Base-by-base conservation (phyloP, 1,284 basidiomycete species). In the Leccinum ponderosum region DNA sequence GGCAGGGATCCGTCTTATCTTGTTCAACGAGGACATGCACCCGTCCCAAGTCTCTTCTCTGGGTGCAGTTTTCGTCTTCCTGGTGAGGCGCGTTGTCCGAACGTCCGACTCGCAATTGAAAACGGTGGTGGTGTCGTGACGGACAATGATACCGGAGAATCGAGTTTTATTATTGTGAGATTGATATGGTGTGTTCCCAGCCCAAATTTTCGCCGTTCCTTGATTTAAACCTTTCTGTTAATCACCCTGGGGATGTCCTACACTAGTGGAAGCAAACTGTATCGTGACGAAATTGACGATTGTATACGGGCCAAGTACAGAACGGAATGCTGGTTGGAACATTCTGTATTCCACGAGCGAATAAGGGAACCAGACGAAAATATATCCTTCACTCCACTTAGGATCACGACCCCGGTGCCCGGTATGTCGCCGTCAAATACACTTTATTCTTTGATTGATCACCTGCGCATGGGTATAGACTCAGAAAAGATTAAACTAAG, bases 261-360 rank as follows among this genome's bases (percentile, higher is more conserved):
- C 27, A 12, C 9, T 22, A 91, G 89, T 66, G 89, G 87, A 35
- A 88, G 86, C 65, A 83, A 83, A 61, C 65, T 90, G 8, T 89
- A 80, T 66, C 75, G 72, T 4, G 78, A 81, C 22, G 87, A 89
- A 66, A 66, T 72, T 3, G 81, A 85, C 56, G 74, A 76, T 9
- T 31, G 53, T 1, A 67, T 78, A 63, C 80, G 81, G 47, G 59
- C 64, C 0, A 87, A 86, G 67, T 90, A 86, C 68, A 80, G 91
- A 48, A 93, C 91, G 0, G 91, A 93, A 70, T 93, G 90, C 67
- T 93, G 91, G 91, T 77, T 93, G 0, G 91, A 93, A 72, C 82
- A 83, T 56, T 93, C 89, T 64, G 79, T 93, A 12, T 88, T 83
- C 59, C 84, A 86, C 63, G 86, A 89, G 50, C 80, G 83, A 14